Base-by-base conservation (phyloP, 2,329 filamentous ascomycete species). In the Sporothrix luriei region DNA sequence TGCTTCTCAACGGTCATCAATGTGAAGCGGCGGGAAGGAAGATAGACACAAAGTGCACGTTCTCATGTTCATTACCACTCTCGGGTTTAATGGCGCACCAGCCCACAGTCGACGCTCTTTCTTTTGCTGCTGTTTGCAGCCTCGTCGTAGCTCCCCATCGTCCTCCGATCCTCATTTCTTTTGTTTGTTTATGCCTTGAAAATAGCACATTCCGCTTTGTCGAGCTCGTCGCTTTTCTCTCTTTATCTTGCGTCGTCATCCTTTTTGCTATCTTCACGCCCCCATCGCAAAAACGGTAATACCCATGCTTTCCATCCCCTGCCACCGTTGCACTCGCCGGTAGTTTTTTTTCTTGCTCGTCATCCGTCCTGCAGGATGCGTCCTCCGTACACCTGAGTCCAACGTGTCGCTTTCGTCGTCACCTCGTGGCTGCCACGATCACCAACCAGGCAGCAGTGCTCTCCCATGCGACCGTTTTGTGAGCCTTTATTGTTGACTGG, bases 11-110 rank as follows among this genome's bases (percentile, higher is more conserved):
- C 26, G 38, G 14, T 48, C 59, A 49, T 64, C 40, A 64, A 64
- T 64, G 59, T 64, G 59, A 64, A 29, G 59, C 59, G 59, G 13
- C 59, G 40, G 59, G 40, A 14, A 64, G 26, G 10, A 55, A 55
- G 26, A 33, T n/a, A 7, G 24, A 38, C 19, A 2, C 13, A 48
- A 5, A 48, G 43, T 19, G 43, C 43, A 48, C 43, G 14, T 40
- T 59, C 9, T 48, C 40, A 29, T 51, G 43, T 49, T 46, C 38
- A 62, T 24, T 46, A 21, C 38, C 38, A 43, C 40, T 62, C 13
- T 62, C 57, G 21, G 38, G 13, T 26, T 62, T 62, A 46, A 62
- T 62, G 57, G 57, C 38, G 57, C 57, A 62, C 5, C n/a, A 59
- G 16, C 19, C 4, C 9, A 59, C 52, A 49, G 51, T 24, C n/a